Conservation (phyloP, 2,329 filamentous ascomycete species). For the Xylaria sp. region DNA sequence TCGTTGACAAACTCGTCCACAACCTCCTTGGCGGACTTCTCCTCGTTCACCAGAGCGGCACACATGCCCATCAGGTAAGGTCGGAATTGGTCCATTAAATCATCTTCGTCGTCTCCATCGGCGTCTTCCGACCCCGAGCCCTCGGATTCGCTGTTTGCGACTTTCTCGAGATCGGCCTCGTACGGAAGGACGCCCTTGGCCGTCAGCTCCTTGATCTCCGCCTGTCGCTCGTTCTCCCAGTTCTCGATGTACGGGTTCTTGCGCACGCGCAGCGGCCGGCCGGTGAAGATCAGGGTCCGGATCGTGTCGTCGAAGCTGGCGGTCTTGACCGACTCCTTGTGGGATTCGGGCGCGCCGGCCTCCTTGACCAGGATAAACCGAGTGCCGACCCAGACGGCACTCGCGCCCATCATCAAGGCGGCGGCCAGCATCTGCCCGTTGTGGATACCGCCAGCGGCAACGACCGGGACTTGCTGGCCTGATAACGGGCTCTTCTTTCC, state of each 20-base stretch:
- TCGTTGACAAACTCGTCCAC: slow-evolving; percentile 92
- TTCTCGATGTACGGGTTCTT: slow-evolving; percentile 92
- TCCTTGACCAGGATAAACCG: slow-evolving; percentile 93
- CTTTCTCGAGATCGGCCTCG: slow-evolving; percentile 88
- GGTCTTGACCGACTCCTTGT: slow-evolving; percentile 94
- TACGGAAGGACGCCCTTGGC: slow-evolving; percentile 89
- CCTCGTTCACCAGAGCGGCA: slow-evolving; percentile 89
- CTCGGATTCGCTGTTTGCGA: slow-evolving; percentile 54
- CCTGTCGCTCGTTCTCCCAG: slow-evolving; percentile 90
- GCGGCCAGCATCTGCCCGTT: slow-evolving; percentile 90
- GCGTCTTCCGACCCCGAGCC: slow-evolving; percentile 66
- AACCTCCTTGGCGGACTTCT: slow-evolving; percentile 86
- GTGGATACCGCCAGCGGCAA: slow-evolving; percentile 92
- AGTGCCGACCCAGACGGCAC: slow-evolving; percentile 94
- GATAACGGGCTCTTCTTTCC: slow-evolving; percentile 85
- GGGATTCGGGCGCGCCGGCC: slow-evolving; percentile 87
- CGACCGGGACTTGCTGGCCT: slow-evolving; percentile 83
- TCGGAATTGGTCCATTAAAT: slow-evolving; percentile 76
- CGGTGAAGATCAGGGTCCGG: slow-evolving; percentile 98
- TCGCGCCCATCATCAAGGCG: slow-evolving; percentile 88
- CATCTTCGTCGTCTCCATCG: slow-evolving; percentile 70
- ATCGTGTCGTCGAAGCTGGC: slow-evolving; percentile 94
- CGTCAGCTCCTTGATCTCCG: slow-evolving; percentile 92
- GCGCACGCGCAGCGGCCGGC: slow-evolving; percentile 88
- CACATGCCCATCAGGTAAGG: slow-evolving; percentile 81